Percentiles rank a stretch among this genome's conserved stretches.
These are phyloP conservation scores for Macrocybe gigantea DNA, from an alignment of 768 basidiomycete genomes.

Conservation along the genomic window DNA sequence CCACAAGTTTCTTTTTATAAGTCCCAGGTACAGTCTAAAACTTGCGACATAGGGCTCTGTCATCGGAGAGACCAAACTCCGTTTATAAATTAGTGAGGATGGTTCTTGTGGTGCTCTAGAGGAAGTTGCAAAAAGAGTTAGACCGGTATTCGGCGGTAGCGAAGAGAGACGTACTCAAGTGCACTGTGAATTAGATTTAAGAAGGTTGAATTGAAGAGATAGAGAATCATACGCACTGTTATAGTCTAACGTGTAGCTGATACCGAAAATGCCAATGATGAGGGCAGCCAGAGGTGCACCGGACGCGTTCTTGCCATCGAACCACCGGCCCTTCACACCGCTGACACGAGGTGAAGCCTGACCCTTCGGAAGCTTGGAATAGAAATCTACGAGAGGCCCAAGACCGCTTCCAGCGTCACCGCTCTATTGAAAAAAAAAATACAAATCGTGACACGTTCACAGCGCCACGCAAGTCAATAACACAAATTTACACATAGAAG, in stretches of 20 bases:
- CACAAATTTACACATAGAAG: background rate
- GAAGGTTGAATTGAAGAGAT: conserved; percentile 7
- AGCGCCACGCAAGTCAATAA: no score
- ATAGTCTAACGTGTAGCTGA: conserved; percentile 88
- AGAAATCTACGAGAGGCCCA: conserved; percentile 85
- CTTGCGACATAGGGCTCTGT: no score
- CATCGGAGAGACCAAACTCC: no score
- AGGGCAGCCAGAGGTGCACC: conserved; percentile 59
- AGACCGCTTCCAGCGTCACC: conserved; percentile 80
- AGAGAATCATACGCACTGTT: conserved; percentile 57
- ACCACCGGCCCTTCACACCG: conserved; percentile 78
- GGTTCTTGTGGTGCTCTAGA: conserved; percentile 87
- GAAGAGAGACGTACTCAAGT: conserved; percentile 59
- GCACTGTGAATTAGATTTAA: conserved; percentile 45
- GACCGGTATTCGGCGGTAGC: conserved; percentile 3
- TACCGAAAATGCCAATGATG: conserved; percentile 61
- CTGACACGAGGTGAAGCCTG: conserved; percentile 51
- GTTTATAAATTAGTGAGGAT: conserved; percentile 51
- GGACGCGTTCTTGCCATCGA: conserved; percentile 83
- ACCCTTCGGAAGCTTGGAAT: conserved; percentile 95
- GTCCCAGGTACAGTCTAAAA: conserved; percentile 8
- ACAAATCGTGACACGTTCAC: background rate
- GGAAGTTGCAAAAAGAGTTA: conserved; percentile 12
- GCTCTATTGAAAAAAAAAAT: conserved; percentile 42
- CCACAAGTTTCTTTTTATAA: no score